phyloP scores from a whole-genome alignment of 176 grass and related monocot genomes.

The Phoenix dactylifera region DNA sequence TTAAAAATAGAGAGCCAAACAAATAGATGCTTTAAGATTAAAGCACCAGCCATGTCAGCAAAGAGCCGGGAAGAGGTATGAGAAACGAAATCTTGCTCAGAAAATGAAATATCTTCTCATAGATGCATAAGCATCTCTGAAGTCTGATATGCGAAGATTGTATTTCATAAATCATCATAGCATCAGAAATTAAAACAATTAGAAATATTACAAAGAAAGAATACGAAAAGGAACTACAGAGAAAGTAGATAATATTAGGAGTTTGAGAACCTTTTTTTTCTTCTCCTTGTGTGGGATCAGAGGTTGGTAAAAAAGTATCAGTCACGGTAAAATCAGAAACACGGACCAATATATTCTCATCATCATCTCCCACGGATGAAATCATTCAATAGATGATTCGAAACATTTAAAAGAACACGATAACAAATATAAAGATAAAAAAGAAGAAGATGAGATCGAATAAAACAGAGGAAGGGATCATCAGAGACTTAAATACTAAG shows the following conservation, averaged over 20 bases:
- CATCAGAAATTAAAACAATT: neutral
- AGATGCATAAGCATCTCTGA: slow-evolving; percentile 41
- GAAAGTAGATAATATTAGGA: too few relatives aligned
- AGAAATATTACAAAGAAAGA: neutral
- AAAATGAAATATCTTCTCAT: slow-evolving; percentile 41
- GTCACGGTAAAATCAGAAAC: slow-evolving; percentile 58
- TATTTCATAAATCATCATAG: slow-evolving; percentile 38
- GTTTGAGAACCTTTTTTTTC: too few relatives aligned
- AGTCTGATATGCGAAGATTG: slow-evolving; percentile 63
- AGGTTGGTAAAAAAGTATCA: slow-evolving; percentile 21
- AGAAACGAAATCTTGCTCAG: slow-evolving; percentile 28
- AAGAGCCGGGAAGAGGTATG: too few relatives aligned
- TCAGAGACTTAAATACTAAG: slow-evolving; percentile 72
- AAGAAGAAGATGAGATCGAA: neutral
- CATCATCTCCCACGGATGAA: slow-evolving; percentile 31
- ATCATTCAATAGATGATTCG: too few relatives aligned
- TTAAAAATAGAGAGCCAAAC: too few relatives aligned
- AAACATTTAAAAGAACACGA: neutral
- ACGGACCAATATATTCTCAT: slow-evolving; percentile 57
- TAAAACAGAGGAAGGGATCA: slow-evolving; percentile 2
- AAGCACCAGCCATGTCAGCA: too few relatives aligned
- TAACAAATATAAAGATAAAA: neutral
- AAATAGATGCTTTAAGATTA: too few relatives aligned
- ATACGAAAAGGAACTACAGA: too few relatives aligned
- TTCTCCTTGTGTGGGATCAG: slow-evolving; percentile 18